A percentile compares a stretch with the other conserved stretches of the same genome.
These are phyloP conservation scores for Pyrenochaeta sp. DNA, from an alignment of 2,329 filamentous ascomycete genomes.

Conservation along the genomic window DNA sequence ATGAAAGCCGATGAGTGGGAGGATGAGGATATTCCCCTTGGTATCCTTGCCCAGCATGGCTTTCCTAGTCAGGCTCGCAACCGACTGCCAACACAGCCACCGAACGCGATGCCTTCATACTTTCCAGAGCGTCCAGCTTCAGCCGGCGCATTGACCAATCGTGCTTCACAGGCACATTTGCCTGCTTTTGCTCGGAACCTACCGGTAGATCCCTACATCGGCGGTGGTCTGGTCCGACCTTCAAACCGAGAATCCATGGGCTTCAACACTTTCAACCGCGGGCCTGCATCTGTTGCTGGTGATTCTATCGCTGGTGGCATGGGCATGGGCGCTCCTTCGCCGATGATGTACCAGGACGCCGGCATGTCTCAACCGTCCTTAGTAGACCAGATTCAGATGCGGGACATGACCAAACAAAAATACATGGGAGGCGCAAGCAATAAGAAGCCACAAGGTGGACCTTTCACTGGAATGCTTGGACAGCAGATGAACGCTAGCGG, in stretches of 20 bases:
- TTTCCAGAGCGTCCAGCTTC: constrained; percentile 47
- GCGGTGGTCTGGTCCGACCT: constrained; percentile 43
- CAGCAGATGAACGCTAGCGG: constrained; percentile 41
- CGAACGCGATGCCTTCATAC: constrained; percentile 43
- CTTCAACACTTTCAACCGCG: constrained; percentile 44
- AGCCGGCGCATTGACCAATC: constrained; percentile 33
- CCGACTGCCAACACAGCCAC: constrained; percentile 35
- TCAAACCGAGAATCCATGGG: constrained; percentile 46
- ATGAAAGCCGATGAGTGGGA: constrained; percentile 47
- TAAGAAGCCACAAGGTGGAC: constrained; percentile 39
- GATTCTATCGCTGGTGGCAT: constrained; percentile 32
- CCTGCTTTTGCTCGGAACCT: constrained; percentile 47
- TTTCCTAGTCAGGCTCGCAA: constrained; percentile 41
- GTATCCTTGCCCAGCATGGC: constrained; percentile 47
- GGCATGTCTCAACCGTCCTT: constrained; percentile 41
- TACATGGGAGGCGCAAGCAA: constrained; percentile 45
- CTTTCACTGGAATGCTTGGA: constrained; percentile 45
- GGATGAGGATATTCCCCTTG: constrained; percentile 49
- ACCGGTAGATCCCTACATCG: constrained; percentile 47
- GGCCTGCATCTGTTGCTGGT: constrained; percentile 43
- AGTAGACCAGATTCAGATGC: constrained; percentile 48
- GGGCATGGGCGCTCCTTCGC: constrained; percentile 23
- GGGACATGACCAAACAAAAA: constrained; percentile 45
- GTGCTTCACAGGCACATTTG: constrained; percentile 26
- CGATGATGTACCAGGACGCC: constrained; percentile 41